phyloP scores from a whole-genome alignment of 768 basidiomycete genomes.

The Boletus barrowsii region DNA sequence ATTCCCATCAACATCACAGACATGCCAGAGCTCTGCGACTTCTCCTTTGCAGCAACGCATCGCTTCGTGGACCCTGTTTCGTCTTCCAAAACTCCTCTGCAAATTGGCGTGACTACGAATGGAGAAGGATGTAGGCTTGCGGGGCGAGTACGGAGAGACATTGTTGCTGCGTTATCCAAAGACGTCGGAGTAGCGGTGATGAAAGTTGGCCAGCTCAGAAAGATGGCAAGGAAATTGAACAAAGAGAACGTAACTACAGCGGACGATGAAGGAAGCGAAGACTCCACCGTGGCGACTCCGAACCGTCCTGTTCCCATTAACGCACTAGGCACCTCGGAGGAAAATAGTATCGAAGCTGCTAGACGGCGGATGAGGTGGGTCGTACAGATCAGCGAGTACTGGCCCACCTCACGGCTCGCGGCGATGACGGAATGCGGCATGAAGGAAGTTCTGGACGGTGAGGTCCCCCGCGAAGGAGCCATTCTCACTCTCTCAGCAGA shows the following conservation, averaged over 20 bases:
- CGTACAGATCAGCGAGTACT: conserved; percentile 95
- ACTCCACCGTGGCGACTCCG: conserved; percentile 53
- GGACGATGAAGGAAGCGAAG: conserved; percentile 50
- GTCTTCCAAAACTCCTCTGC: conserved; percentile 50
- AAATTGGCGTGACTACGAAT: conserved; percentile 87
- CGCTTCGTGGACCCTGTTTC: conserved; percentile 60
- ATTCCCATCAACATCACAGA: conserved; percentile 88
- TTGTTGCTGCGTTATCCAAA: conserved; percentile 69
- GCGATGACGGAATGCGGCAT: conserved; percentile 66
- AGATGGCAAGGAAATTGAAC: conserved; percentile 41
- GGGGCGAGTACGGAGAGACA: conserved; percentile 75
- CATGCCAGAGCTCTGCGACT: conserved; percentile 83
- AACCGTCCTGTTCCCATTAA: conserved; percentile 62
- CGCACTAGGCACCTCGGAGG: conserved; percentile 8
- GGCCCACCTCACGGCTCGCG: conserved; percentile 79
- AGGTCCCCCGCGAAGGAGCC: conserved; percentile 12
- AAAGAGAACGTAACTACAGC: conserved; percentile 9
- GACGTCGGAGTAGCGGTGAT: conserved; percentile 73
- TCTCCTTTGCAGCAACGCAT: conserved; percentile 82
- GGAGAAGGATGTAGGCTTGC: conserved; percentile 87
- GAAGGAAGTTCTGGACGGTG: conserved; percentile 53
- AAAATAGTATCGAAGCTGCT: conserved; percentile 44
- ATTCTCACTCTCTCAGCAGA: conserved; percentile 25
- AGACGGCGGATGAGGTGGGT: conserved; percentile 87
- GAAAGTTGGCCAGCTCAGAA: conserved; percentile 68